A percentile compares a stretch with the other conserved stretches of the same genome.
Conservation (phyloP, 768 basidiomycete genomes). For the Boletus rubroflammeus region DNA sequence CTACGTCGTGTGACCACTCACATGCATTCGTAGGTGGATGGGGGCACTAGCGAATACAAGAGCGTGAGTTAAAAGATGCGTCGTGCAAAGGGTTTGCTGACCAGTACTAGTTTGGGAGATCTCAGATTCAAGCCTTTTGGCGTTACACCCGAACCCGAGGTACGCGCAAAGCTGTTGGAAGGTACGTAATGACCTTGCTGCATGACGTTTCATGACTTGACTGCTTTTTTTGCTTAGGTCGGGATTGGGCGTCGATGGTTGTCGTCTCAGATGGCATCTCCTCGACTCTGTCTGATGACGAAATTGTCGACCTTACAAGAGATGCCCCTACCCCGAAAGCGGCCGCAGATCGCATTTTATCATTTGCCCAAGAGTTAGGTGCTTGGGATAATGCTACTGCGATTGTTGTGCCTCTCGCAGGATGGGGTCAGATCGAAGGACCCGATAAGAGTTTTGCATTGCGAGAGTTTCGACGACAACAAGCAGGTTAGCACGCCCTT, state of each 20-base stretch:
- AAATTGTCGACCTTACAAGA: conserved; percentile 88
- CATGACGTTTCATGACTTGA: background rate
- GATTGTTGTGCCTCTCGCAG: conserved; percentile 86
- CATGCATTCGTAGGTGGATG: conserved; percentile 70
- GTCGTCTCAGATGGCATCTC: conserved; percentile 94
- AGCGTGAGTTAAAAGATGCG: conserved; percentile 48
- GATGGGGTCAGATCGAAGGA: conserved; percentile 83
- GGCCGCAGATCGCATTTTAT: conserved; percentile 80
- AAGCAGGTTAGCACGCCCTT: conserved; percentile 46
- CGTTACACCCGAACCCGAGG: conserved; percentile 91
- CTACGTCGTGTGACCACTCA: background rate
- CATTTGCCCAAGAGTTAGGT: conserved; percentile 84
- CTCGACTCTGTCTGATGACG: conserved; percentile 87
- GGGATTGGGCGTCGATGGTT: conserved; percentile 82
- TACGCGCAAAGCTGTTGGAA: conserved; percentile 68
- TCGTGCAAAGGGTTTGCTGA: conserved; percentile 1
- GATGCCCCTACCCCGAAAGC: conserved; percentile 63
- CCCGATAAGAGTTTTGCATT: conserved; percentile 79
- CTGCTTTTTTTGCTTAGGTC: conserved; percentile 43
- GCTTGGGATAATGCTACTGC: conserved; percentile 86
- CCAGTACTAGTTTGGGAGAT: conserved; percentile 68
- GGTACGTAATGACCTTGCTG: conserved; percentile 41
- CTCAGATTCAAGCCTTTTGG: conserved; percentile 85
- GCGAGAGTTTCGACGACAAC: conserved; percentile 71
- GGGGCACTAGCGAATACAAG: conserved; percentile 90